Percentiles rank a stretch among this genome's conserved stretches.
These are phyloP conservation scores for Colletotrichum filicis DNA, from an alignment of 2,329 filamentous ascomycete genomes.

Conservation along the genomic window DNA sequence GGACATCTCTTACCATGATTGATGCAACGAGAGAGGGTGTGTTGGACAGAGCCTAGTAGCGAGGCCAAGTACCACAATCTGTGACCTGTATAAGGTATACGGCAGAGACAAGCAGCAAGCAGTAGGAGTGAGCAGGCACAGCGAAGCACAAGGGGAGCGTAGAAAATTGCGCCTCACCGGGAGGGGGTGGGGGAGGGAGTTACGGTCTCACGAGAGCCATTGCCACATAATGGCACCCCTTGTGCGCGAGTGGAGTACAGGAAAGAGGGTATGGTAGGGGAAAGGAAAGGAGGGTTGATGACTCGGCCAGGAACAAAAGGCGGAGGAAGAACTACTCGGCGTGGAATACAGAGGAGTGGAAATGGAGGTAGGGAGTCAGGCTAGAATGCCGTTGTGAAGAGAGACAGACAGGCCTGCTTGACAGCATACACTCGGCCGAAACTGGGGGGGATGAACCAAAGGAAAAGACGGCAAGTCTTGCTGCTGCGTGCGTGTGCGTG, in stretches of 20 bases:
- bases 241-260: conserved; percentile 35
- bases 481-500: conserved; percentile 8
- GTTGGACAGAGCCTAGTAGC: conserved; percentile 48
- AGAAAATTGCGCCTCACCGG: conserved; percentile 39
- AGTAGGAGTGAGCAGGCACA: conserved; percentile 34
- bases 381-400: conserved; percentile 32
- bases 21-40: conserved; percentile 52
- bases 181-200: conserved; percentile 36
- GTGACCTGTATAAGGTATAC: conserved; percentile 48
- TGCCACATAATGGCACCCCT: conserved; percentile 41
- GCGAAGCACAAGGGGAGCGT: conserved; percentile 37
- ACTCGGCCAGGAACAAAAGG: conserved; percentile 30
- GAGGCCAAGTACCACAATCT: conserved; percentile 49
- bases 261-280: conserved; percentile 32
- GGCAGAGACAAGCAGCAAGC: conserved; percentile 39
- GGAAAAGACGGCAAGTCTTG: conserved; percentile 30
- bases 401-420: conserved; percentile 32
- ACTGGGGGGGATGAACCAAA: conserved; percentile 24
- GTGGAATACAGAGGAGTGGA: conserved; percentile 30
- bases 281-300: conserved; percentile 32
- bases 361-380: conserved; percentile 33
- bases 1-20: conserved; percentile 61
- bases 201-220: conserved; percentile 47
- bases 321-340: conserved; percentile 23
- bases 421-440: conserved; percentile 32